Evolutionary conservation across 2,329 filamentous ascomycete species (phyloP), one percentile per base, ranked within the genome.

Genomic region (Didymella arachidicola): DNA sequence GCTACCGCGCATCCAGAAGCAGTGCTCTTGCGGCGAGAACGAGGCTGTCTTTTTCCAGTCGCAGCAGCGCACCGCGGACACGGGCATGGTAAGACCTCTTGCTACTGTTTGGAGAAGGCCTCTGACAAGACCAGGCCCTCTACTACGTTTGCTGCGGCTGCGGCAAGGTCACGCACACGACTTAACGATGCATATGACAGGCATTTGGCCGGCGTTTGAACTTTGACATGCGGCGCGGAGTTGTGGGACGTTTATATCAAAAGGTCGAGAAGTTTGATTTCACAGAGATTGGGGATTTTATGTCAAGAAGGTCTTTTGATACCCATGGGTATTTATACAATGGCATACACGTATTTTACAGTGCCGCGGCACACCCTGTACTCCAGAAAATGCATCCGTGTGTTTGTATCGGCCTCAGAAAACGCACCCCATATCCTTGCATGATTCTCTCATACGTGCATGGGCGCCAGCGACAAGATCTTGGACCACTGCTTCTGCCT

Each of bases 11-110:
- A 89, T 92, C 71, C 91, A 92, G 77, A 92, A 91, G 80, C 85
- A 85, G 60, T 99, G 95, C 81, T 92, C 93, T 51, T 99, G 96
- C 83, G 85, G 86, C 66, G 90, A 95, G 78, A 87, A 88, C 69
- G 93, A 98, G 80, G 93, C 93, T 44, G 96, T 99, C 60, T 99
- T 97, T 82, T 99, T 99, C 83, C 95, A 99, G 82, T 97, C 93
- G 62, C 95, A 99, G 77, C 93, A 98, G 82, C 90, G 95, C 79
- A 97, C 90, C 68, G 92, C 92, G 47, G 93, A 98, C 79, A 99
- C 95, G 43, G 95, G 95, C 81, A 99, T 99, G 95, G 95, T 98
- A 80, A 68, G 67, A 53, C n/a, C 10, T 7, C 25, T 12, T 12
- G 8, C 4, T 12, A 14, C 7, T 1, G 14, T 7, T 14, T 2